Base-by-base conservation (phyloP, 1,284 basidiomycete species). In the Ustilago cynodontis region DNA sequence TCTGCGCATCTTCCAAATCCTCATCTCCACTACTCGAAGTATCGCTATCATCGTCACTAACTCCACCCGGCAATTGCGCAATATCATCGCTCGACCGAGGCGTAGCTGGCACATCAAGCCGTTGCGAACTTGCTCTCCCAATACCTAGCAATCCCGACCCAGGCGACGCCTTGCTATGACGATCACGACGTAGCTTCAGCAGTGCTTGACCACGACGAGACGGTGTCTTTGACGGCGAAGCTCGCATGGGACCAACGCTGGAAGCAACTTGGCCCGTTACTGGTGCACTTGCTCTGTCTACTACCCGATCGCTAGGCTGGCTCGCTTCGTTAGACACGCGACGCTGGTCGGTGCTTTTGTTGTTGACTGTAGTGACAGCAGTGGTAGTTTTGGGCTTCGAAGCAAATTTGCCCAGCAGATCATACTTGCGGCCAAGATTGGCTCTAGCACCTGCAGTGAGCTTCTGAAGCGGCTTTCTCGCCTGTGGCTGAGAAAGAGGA, bases 31-130 rank as follows among this genome's bases (percentile, higher is more conserved):
- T 58, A 24, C 41, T 58, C n/a, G 41, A 45, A 10, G 11, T 47
- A 2, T 45, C 71, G 51, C 61, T 65, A 22, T 68, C 64, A 24
- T 62, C 60, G 9, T 67, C 65, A 18, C 22, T 47, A 33, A 65
- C 39, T 16, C 20, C 59, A 26, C 58, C 65, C 6, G 64, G 33
- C 33, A 62, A 29, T 24, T 28, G 22, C 11, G 65, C 43, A 10
- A 71, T 43, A 16, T 68, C 73, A 41, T 76, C 73, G 47, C 68
- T 68, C 41, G 73, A 76, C 51, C 73, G 64, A 2, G 73, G 73
- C 35, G 73, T 76, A n/a, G 47, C 55, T n/a, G 68, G 57, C 10
- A 14, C 43, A 4, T 71, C 68, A n/a, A 56, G 8, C 5, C 61
- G 52, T 13, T 66, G 53, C 14, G 51, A 51, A 45, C 69, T 63